These are phyloP conservation scores for Leishmania aethiopica DNA, from an alignment of 208 protist genomes.

Conservation along the genomic window DNA sequence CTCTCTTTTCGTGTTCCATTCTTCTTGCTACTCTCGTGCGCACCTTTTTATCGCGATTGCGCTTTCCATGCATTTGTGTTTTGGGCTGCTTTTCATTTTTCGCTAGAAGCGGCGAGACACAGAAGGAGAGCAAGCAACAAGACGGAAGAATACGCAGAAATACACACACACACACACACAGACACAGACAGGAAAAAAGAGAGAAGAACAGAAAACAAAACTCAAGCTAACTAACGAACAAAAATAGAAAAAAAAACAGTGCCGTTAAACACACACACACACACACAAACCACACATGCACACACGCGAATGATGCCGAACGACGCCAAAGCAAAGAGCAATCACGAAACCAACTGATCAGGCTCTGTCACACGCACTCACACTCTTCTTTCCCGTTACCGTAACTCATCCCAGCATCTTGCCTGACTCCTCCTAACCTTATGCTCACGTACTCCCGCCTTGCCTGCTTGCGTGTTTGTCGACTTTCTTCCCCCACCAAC, in stretches of 20 bases:
- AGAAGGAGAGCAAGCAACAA: not conserved
- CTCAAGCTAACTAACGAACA: not conserved
- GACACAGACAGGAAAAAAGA: not conserved
- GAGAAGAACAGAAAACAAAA: conserved; percentile 2
- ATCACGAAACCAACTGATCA: not conserved
- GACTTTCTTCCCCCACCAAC: not conserved
- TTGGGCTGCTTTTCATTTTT: not conserved
- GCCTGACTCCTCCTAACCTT: not conserved
- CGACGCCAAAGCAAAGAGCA: not conserved
- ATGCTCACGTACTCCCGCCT: not conserved
- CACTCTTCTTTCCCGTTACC: not conserved
- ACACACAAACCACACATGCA: not conserved
- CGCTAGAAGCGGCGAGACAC: not conserved
- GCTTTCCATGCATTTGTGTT: not conserved
- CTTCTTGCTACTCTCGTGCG: not conserved
- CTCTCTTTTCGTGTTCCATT: not conserved
- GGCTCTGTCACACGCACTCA: not conserved
- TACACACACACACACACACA: not conserved
- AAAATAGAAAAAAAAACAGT: not conserved
- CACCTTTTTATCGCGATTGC: not conserved
- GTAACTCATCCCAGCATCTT: not conserved
- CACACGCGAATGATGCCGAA: too few relatives aligned
- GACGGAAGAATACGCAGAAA: conserved; percentile 1
- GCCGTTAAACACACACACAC: not conserved
- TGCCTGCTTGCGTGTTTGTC: not conserved